Conservation (phyloP, 1,139 yeast species). For the Protomyces inundatus region DNA sequence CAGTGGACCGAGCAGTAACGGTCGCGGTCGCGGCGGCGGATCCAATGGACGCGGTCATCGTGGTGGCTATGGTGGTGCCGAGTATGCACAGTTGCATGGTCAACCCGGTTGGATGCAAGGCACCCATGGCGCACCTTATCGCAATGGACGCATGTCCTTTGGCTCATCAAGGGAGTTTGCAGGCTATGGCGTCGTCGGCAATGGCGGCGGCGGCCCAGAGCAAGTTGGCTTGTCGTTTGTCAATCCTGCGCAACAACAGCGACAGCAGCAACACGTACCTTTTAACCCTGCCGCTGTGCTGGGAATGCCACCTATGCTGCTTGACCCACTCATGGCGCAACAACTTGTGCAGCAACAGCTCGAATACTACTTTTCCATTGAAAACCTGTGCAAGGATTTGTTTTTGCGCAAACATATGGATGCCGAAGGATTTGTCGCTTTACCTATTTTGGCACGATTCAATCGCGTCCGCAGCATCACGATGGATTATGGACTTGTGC, state of each 20-base stretch:
- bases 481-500: conserved; percentile 45
- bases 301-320: conserved; percentile 11
- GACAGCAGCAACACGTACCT: neutral
- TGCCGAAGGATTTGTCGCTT: conserved; percentile 64
- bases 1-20: too few relatives aligned
- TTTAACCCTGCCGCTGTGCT: neutral
- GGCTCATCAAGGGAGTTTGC: neutral
- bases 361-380: conserved; percentile 83
- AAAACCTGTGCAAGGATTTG: conserved; percentile 76
- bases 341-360: conserved; percentile 15
- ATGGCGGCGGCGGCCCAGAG: neutral
- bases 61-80: conserved; percentile 2
- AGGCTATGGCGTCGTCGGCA: neutral
- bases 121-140: neutral
- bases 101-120: neutral
- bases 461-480: conserved; percentile 64
- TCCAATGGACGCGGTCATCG: conserved; percentile 16
- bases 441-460: conserved; percentile 60
- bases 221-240: neutral
- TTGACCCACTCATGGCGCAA: conserved; percentile 21
- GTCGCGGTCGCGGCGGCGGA: conserved; percentile 9
- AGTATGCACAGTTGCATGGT: neutral
- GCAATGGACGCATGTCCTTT: neutral
- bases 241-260: conserved; percentile 11
- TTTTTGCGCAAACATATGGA: conserved; percentile 77